Conservation (phyloP, 2,329 filamentous ascomycete genomes). For the Xylogone sp. region DNA sequence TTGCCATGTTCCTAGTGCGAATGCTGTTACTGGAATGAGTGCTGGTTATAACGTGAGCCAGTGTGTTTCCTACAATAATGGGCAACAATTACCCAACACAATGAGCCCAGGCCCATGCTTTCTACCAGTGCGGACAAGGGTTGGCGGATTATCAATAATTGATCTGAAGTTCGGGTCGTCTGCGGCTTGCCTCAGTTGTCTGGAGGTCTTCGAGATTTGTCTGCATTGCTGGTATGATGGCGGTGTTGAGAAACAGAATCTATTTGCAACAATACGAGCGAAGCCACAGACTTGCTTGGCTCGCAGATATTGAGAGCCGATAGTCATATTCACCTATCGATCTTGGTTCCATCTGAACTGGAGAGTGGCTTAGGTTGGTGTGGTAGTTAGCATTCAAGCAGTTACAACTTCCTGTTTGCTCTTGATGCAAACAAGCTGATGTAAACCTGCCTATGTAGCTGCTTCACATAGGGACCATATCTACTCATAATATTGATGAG, state of each 20-base stretch:
- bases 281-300: not conserved
- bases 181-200: constrained; percentile 38
- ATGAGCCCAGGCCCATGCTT: constrained; percentile 78
- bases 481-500: not conserved
- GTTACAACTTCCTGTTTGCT: constrained; percentile 2
- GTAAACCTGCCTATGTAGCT: not conserved
- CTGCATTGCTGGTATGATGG: constrained; percentile 13
- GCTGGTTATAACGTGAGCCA: constrained; percentile 15
- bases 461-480: constrained; percentile 5
- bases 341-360: not conserved
- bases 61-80: not conserved
- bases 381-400: not conserved
- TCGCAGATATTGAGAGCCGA: not conserved
- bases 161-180: constrained; percentile 81
- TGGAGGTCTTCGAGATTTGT: constrained; percentile 20
- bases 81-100: constrained; percentile 55
- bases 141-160: constrained; percentile 80
- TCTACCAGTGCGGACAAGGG: constrained; percentile 69
- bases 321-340: not conserved
- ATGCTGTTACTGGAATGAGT: constrained; percentile 86
- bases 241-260: not conserved
- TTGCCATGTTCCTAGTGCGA: constrained; percentile 90
- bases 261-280: constrained; percentile 1
- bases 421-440: constrained; percentile 6
- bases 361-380: not conserved